Base-by-base conservation (phyloP, 1,284 basidiomycete genomes). In the Leccinum angustisporum region DNA sequence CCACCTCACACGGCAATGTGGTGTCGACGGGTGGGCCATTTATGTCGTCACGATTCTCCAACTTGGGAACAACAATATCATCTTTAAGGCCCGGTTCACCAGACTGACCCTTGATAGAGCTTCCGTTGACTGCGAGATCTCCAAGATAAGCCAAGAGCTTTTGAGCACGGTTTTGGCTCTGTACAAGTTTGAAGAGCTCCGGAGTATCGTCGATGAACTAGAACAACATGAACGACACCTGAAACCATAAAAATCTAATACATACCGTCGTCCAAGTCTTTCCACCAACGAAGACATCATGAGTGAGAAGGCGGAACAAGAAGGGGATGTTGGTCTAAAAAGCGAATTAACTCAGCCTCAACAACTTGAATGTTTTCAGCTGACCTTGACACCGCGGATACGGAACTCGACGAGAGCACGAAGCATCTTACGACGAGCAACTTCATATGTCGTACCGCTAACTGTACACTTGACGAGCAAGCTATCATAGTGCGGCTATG, bases 191-290 rank as follows among this genome's bases (percentile, higher is more conserved):
- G 90, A 99, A 99, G 67, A 99, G 88, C 75, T 98, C 96, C 38
- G 94, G 97, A 3, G 96, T 98, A 79, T 99, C 97, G 75, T 99
- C 97, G 76, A 99, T 99, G 83, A 98, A 98, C 92, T 94, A 66
- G 51, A 56, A 46, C 50, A 18, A 62, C 30, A 18, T 66, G 43
- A 72, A 56, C 33, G 58, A 51, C 5, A 43, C 33, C 30, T 40
- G 11, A 56, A 52, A 33, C 3, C 10, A 34, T 14, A 8, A 50
- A 59, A 50, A 3, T 59, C 30, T 18, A 27, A 54, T 30, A 74
- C 85, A 66, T 70, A 92, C 91, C 25, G 96, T 98, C 3, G 95
- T 99, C 97, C 97, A 99, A 21, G 97, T 98, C 81, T 94, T 92
- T 65, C 95, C 95, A 51, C 87, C 90, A 69, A 98, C 92, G 80